Base-by-base conservation (phyloP, 192 early-diverging fungal species). In the Cladochytrium replicatum region DNA sequence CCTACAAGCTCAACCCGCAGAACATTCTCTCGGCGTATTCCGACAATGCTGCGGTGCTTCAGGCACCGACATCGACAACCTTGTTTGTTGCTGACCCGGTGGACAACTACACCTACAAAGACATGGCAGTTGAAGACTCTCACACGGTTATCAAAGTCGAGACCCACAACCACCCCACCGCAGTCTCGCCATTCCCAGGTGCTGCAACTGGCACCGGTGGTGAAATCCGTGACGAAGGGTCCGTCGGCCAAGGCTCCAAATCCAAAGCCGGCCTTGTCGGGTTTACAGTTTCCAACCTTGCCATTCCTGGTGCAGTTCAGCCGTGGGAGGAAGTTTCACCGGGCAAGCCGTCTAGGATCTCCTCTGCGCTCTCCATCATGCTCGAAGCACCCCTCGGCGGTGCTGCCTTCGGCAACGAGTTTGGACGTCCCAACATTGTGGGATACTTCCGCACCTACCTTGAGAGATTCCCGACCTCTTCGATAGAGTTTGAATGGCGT, bases 81-180 rank as follows among this genome's bases (percentile, higher is more conserved):
- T 83, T 83, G 54, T 74, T 80, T 56, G 43, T 63, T 32, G 47
- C 66, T 29, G 58, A 65, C 29, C 41, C 63, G 1, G 41, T 44
- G 4, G 52, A 60, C 1, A 55, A 52, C 19, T 50, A 74, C 48
- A 56, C 67, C n/a, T 92, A 91, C 64, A n/a, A n/a, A n/a, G 68
- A 59, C 38, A 55, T 67, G 6, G 63, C 63, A 47, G 63, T 69
- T 26, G 89, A 92, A 55, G 58, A 69, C 28, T 82, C 97, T 22
- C 89, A 99, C 66, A 88, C 86, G 38, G 75, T 97, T 26, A 83
- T 82, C 50, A 96, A 99, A 72, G 97, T 99, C 15, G 97, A 99
- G 74, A 99, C 97, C 1, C 97, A 99, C 72, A 99, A 99, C 65
- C 97, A 99, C 63, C 97, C 97, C 29, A 99, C 94, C 13, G 91